A percentile compares a stretch with the other conserved stretches of the same genome.
Conservation (phyloP, 108 stramenopile genomes). For the Skeletonema tropicum region DNA sequence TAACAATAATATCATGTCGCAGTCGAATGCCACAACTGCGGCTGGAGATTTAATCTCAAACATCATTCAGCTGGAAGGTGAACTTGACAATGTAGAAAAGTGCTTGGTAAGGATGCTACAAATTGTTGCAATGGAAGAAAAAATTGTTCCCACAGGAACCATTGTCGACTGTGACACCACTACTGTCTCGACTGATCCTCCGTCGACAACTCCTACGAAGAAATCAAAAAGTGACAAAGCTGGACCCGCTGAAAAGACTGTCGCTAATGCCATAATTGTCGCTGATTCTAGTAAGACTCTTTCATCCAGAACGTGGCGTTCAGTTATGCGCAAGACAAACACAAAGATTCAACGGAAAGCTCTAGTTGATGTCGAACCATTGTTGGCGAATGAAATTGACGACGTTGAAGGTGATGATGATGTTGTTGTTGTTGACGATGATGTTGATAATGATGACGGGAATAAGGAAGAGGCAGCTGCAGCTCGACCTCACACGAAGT, state of each 20-base stretch:
- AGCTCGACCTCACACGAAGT: constrained; percentile 18
- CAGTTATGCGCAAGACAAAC: constrained; percentile 37
- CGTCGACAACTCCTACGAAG: background rate
- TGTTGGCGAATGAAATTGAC: constrained; percentile 23
- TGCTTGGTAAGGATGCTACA: constrained; percentile 42
- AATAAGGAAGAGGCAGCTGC: constrained; percentile 17
- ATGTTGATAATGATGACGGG: constrained; percentile 16
- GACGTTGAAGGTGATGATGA: constrained; percentile 11
- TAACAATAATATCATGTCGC: background rate
- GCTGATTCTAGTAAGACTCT: background rate
- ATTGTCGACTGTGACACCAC: constrained; percentile 12
- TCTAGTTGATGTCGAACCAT: constrained; percentile 1
- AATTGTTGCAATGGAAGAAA: constrained; percentile 37
- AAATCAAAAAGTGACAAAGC: background rate
- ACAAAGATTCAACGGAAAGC: constrained; percentile 40
- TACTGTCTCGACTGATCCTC: background rate
- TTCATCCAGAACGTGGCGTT: constrained; percentile 15
- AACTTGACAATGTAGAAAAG: constrained; percentile 26
- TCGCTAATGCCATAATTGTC: constrained; percentile 31
- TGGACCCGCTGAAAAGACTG: constrained; percentile 4
- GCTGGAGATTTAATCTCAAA: constrained; percentile 14
- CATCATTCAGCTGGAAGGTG: constrained; percentile 51
- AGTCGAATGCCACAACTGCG: background rate
- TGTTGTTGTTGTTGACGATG: background rate
- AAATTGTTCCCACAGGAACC: constrained; percentile 28